Conservation (phyloP, 148 eudicot species). For the Cornus florida region DNA sequence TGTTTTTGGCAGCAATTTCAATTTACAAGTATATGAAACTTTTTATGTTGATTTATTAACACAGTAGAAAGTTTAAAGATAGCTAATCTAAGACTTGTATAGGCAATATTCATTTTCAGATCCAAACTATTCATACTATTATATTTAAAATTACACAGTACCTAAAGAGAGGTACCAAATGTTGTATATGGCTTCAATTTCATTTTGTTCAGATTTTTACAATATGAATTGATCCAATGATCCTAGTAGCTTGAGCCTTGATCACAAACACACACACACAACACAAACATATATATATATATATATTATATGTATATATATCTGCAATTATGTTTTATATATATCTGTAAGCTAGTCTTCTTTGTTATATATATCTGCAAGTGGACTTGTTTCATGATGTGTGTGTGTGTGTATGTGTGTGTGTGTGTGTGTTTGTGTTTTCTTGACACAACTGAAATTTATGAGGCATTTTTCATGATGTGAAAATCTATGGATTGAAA, state of each 20-base stretch:
- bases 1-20: not conserved
- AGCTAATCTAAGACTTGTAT: constrained; percentile 1
- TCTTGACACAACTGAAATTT: no score
- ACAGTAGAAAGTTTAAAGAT: not conserved
- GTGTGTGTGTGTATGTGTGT: no score
- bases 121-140: not conserved
- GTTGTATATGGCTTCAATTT: not conserved
- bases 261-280: not conserved
- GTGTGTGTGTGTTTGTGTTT: no score
- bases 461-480: no score
- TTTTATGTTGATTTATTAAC: not conserved
- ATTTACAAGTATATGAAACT: not conserved
- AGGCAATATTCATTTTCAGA: not conserved
- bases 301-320: no score
- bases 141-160: not conserved
- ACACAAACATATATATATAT: no score
- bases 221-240: not conserved
- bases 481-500: no score
- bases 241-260: not conserved
- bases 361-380: no score
- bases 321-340: no score
- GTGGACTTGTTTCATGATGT: no score
- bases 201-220: not conserved
- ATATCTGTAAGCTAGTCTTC: no score
- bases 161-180: not conserved